Conservation (phyloP, 495 filamentous ascomycete genomes). For the Daldinia decipiens region DNA sequence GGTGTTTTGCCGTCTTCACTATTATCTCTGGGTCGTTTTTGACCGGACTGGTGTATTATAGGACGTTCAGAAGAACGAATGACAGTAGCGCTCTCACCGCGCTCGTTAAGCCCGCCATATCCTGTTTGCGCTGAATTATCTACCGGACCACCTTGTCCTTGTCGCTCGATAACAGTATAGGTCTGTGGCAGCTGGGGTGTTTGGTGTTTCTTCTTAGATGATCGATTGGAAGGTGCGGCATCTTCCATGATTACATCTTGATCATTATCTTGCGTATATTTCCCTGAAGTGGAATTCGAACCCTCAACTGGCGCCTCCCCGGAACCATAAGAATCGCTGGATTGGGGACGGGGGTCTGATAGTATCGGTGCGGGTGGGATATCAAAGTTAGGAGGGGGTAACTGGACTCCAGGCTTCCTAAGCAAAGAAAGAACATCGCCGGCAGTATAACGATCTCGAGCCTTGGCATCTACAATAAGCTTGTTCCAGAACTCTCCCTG, state of each 20-base stretch:
- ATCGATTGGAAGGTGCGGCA: slow-evolving; percentile 29
- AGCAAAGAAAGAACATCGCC: slow-evolving; percentile 67
- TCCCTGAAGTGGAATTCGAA: slow-evolving; percentile 7
- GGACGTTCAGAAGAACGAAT: slow-evolving; percentile 40
- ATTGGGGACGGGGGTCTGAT: slow-evolving; percentile 5
- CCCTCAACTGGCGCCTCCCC: neutral
- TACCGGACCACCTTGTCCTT: neutral
- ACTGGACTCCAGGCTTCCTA: slow-evolving; percentile 46
- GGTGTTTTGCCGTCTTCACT: slow-evolving; percentile 37
- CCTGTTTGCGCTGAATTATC: slow-evolving; percentile 11
- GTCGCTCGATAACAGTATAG: slow-evolving; percentile 39
- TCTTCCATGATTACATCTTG: slow-evolving; percentile 49
- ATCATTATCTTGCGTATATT: neutral
- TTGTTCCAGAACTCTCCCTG: slow-evolving; percentile 91
- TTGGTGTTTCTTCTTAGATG: slow-evolving; percentile 35
- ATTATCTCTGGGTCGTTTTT: slow-evolving; percentile 50
- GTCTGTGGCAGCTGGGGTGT: slow-evolving; percentile 42
- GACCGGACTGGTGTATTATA: slow-evolving; percentile 43
- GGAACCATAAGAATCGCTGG: neutral
- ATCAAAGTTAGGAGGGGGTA: slow-evolving; percentile 38
- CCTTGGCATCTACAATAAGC: slow-evolving; percentile 81
- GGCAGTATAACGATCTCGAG: slow-evolving; percentile 77
- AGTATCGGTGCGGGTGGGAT: slow-evolving; percentile 11
- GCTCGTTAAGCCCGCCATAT: slow-evolving; percentile 44
- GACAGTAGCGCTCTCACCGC: slow-evolving; percentile 34